These are phyloP conservation scores for Graphilbum fragrans DNA, from an alignment of 2,329 filamentous ascomycete species.

Conservation along the genomic window DNA sequence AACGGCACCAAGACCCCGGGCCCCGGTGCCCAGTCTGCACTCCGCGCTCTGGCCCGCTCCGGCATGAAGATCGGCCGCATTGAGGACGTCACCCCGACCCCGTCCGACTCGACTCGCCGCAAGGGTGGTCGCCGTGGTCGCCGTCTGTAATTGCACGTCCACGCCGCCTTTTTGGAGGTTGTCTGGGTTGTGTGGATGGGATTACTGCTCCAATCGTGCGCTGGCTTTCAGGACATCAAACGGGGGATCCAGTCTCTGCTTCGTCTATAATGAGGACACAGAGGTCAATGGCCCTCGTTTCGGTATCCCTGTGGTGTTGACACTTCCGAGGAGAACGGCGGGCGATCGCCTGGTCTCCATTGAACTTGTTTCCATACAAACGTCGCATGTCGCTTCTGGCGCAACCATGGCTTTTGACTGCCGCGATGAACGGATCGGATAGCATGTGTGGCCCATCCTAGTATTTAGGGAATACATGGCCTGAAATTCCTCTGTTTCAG, in stretches of 20 bases:
- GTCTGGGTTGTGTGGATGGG: neutral
- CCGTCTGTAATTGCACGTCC: constrained; percentile 62
- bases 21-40: constrained; percentile 96
- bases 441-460: neutral
- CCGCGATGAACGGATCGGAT: neutral
- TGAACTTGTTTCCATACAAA: constrained; percentile 26
- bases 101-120: constrained; percentile 97
- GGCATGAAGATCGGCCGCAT: constrained; percentile 99
- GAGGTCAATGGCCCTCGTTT: neutral
- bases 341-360: constrained; percentile 49
- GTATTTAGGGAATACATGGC: too few species aligned
- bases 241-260: neutral
- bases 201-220: neutral
- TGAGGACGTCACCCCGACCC: constrained; percentile 98
- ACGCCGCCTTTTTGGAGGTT: neutral
- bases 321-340: constrained; percentile 64
- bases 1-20: constrained; percentile 99
- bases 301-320: constrained; percentile 43
- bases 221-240: neutral
- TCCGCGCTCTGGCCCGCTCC: constrained; percentile 95
- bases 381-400: constrained; percentile 34
- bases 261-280: constrained; percentile 3
- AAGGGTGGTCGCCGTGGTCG: constrained; percentile 99
- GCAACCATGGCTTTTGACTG: constrained; percentile 19
- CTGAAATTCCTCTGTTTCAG: too few species aligned